Percentiles rank a stretch among this genome's conserved stretches.
phyloP scores from a whole-genome alignment of 306 rosid species.

The Trifolium repens region DNA sequence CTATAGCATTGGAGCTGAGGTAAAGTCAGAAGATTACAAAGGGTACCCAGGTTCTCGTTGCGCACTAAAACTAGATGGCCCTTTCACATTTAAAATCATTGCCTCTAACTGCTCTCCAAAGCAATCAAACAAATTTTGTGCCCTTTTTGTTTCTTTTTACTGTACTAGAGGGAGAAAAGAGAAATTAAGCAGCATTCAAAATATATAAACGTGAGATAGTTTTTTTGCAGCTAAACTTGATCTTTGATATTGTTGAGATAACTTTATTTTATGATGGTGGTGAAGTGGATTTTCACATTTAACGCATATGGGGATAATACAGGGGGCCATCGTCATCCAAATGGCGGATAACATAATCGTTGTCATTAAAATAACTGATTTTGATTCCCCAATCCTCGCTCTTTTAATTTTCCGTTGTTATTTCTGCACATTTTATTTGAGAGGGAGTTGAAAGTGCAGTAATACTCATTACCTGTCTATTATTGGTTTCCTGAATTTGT shows the following conservation, averaged over 20 bases:
- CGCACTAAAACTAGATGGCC: constrained; percentile 50
- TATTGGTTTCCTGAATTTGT: background rate
- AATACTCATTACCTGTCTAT: background rate
- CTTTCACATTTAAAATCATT: constrained; percentile 42
- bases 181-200: constrained; percentile 36
- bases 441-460: background rate
- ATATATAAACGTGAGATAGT: constrained; percentile 46
- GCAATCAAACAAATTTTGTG: constrained; percentile 43
- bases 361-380: background rate
- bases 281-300: constrained; percentile 18
- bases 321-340: background rate
- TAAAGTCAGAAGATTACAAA: constrained; percentile 40
- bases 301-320: constrained; percentile 32
- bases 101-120: constrained; percentile 52
- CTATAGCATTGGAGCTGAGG: constrained; percentile 35
- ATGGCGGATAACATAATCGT: constrained; percentile 1
- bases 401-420: background rate
- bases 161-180: constrained; percentile 33
- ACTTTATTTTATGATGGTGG: constrained; percentile 29
- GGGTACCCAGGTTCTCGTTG: constrained; percentile 54
- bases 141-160: constrained; percentile 9
- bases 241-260: constrained; percentile 39
- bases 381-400: background rate
- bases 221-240: constrained; percentile 47
- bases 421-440: background rate